A percentile compares a stretch with the other conserved stretches of the same genome.
These are phyloP conservation scores for Haematococcus sp. DNA, from an alignment of 139 green algal genomes.

Conservation along the genomic window DNA sequence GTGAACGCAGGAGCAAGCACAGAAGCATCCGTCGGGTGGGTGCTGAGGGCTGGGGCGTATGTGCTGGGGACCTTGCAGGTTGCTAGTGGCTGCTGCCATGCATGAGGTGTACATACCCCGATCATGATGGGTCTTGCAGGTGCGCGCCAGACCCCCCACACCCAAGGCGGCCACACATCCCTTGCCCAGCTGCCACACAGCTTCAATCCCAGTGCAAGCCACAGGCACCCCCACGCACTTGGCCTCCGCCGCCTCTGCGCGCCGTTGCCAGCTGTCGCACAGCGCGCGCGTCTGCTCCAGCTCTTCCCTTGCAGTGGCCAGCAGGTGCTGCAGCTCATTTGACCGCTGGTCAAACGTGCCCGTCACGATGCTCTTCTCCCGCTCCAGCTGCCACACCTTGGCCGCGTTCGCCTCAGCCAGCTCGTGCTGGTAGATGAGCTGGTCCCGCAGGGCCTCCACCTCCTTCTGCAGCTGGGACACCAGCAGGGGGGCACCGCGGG, in stretches of 20 bases:
- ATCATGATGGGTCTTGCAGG: too few relatives aligned
- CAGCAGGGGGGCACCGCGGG: slow-evolving; percentile 25
- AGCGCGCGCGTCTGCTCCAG: background rate
- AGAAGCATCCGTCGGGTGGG: too few relatives aligned
- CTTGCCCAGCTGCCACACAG: background rate
- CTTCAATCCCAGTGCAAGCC: background rate
- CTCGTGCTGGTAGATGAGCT: slow-evolving; percentile 47
- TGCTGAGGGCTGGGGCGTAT: too few relatives aligned
- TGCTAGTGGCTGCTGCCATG: too few relatives aligned
- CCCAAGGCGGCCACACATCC: too few relatives aligned
- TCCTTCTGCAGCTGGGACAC: slow-evolving; percentile 41
- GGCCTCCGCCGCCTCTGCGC: slow-evolving; percentile 10
- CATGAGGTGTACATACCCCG: too few relatives aligned
- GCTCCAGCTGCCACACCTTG: slow-evolving; percentile 53
- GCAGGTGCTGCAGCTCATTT: slow-evolving; percentile 16
- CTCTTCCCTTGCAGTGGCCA: slow-evolving; percentile 16
- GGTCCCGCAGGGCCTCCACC: slow-evolving; percentile 43
- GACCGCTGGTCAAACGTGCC: slow-evolving; percentile 33
- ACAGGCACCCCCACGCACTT: background rate
- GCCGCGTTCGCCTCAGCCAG: slow-evolving; percentile 40
- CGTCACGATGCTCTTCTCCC: slow-evolving; percentile 50
- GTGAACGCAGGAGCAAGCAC: too few relatives aligned
- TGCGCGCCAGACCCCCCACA: too few relatives aligned
- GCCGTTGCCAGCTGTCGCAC: background rate
- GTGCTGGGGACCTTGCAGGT: too few relatives aligned